phyloP scores from a whole-genome alignment of 2,329 filamentous ascomycete genomes.

The Trichoderma arundinaceum region DNA sequence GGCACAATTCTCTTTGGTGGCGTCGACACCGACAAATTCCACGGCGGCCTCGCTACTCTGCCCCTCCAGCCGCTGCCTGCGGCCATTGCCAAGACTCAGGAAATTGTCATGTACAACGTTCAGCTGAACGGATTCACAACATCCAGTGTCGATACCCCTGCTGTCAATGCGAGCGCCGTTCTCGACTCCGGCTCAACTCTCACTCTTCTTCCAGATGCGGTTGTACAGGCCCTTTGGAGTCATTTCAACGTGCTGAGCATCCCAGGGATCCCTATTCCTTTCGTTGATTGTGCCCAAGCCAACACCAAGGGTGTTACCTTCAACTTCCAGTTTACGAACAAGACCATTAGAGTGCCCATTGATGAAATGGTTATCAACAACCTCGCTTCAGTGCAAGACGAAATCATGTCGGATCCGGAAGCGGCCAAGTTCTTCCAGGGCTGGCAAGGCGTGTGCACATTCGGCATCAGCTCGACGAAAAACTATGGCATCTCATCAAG shows the following conservation, averaged over 20 bases:
- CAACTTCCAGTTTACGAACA: conserved; percentile 58
- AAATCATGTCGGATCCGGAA: conserved; percentile 51
- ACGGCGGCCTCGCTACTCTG: conserved; percentile 53
- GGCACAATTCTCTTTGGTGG: conserved; percentile 80
- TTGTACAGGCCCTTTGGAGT: conserved; percentile 58
- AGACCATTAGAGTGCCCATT: conserved; percentile 56
- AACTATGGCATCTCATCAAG: conserved; percentile 41
- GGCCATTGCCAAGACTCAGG: conserved; percentile 46
- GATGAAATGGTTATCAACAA: conserved; percentile 58
- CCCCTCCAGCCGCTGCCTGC: conserved; percentile 54
- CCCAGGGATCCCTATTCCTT: conserved; percentile 50
- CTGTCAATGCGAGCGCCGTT: conserved; percentile 60
- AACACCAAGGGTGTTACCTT: conserved; percentile 54
- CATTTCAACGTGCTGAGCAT: conserved; percentile 59
- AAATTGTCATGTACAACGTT: conserved; percentile 49
- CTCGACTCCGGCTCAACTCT: conserved; percentile 77
- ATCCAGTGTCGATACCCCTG: conserved; percentile 43
- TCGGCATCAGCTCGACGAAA: conserved; percentile 57
- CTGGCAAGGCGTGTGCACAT: conserved; percentile 56
- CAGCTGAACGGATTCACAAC: conserved; percentile 49
- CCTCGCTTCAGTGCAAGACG: conserved; percentile 46
- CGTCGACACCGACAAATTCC: conserved; percentile 75
- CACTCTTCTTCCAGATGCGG: conserved; percentile 67
- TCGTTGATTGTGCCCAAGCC: conserved; percentile 58
- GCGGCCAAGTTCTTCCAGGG: conserved; percentile 44